Conservation (phyloP, 306 rosid genomes). For the Carpinus fangiana region DNA sequence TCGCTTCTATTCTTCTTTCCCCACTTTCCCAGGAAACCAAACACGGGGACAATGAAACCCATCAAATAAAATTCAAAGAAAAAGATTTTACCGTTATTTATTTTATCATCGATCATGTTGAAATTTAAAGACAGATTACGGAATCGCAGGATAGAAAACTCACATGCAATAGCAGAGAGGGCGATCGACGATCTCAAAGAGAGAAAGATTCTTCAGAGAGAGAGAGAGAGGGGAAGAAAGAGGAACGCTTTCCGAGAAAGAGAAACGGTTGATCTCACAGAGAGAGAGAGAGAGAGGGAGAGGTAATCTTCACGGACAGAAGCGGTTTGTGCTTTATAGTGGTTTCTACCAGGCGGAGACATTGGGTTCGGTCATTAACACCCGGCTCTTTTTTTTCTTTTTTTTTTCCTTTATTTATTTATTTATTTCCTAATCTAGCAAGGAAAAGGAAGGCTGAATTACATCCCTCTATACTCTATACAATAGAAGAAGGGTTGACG, state of each 20-base stretch:
- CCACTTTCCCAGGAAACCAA: background rate
- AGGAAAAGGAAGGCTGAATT: too few species aligned
- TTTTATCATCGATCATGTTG: background rate
- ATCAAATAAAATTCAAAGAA: background rate
- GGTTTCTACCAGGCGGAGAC: background rate
- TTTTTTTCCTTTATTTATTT: too few species aligned
- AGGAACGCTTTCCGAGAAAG: background rate
- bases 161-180: background rate
- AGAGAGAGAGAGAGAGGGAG: constrained; percentile 37
- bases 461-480: too few species aligned
- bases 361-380: background rate
- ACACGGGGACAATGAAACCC: background rate
- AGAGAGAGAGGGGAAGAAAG: too few species aligned
- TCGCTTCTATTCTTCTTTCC: background rate
- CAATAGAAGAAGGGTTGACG: too few species aligned
- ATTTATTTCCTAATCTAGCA: too few species aligned
- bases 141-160: background rate
- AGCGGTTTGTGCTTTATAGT: background rate
- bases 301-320: background rate
- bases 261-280: constrained; percentile 23
- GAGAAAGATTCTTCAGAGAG: background rate
- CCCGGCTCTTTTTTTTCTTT: background rate
- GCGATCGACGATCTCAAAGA: constrained; percentile 5
- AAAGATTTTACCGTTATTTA: background rate
- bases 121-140: background rate